Percentiles rank a stretch among this genome's conserved stretches.
Conservation (phyloP, 2,329 filamentous ascomycete species). For the Aaosphaeria arxii region DNA sequence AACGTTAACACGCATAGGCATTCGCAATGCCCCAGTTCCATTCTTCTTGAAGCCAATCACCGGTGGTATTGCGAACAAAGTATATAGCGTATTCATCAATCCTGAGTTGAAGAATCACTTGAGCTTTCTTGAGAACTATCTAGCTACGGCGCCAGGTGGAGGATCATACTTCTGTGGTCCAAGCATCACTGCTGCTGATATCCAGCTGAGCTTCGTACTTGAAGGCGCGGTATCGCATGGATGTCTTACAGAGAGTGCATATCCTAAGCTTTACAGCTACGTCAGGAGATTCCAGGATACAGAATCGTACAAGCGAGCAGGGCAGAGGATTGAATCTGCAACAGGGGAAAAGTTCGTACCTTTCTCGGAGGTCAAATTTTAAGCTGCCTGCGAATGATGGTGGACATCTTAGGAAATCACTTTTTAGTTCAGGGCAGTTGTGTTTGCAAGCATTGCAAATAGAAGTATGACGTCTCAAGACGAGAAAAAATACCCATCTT, state of each 20-base stretch:
- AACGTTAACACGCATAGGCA: constrained; percentile 22
- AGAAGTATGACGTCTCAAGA: no score
- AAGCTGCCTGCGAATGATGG: neutral
- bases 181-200: constrained; percentile 50
- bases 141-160: constrained; percentile 45
- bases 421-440: constrained; percentile 1
- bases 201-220: constrained; percentile 52
- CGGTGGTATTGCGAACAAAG: constrained; percentile 49
- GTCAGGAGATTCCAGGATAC: constrained; percentile 43
- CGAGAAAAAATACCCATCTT: no score
- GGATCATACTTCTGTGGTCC: constrained; percentile 52
- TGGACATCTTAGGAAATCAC: neutral
- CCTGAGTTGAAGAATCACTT: constrained; percentile 49
- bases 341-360: constrained; percentile 33
- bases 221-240: constrained; percentile 40
- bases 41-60: constrained; percentile 70
- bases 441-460: constrained; percentile 3
- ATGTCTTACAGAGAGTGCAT: constrained; percentile 41
- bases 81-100: constrained; percentile 46
- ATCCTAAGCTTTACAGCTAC: constrained; percentile 48
- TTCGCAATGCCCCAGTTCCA: constrained; percentile 55
- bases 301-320: constrained; percentile 46
- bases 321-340: constrained; percentile 19
- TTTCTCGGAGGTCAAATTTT: constrained; percentile 19
- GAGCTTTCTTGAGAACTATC: constrained; percentile 49